Evolutionary conservation across 352 stramenopile genomes (phyloP).

Genomic region (Phytophthora litchii): DNA sequence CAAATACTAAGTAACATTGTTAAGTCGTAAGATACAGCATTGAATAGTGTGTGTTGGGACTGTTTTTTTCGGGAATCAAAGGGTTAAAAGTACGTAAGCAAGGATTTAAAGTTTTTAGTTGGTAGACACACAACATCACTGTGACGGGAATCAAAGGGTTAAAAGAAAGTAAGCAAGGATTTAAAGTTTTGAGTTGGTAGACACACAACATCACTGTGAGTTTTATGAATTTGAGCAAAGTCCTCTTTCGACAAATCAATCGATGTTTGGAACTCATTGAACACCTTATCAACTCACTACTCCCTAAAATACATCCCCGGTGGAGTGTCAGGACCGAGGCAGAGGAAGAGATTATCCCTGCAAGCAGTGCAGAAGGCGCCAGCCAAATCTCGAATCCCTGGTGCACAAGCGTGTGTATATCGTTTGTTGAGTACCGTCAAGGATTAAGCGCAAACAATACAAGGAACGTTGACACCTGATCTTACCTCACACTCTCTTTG

Average conservation of each 20-base stretch:
- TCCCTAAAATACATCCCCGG: no score
- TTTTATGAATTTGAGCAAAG: slow-evolving; percentile 5
- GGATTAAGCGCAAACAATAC: background rate
- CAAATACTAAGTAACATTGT: no score
- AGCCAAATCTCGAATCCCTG: background rate
- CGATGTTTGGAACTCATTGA: slow-evolving; percentile 7
- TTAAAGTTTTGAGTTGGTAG: background rate
- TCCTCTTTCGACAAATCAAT: background rate
- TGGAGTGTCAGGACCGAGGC: no score
- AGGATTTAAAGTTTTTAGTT: background rate
- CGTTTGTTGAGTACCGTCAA: background rate
- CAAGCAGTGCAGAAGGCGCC: background rate
- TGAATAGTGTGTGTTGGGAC: no score
- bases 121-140: background rate
- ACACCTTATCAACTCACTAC: background rate
- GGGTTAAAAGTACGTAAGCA: no score
- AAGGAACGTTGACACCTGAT: background rate
- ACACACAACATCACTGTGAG: background rate
- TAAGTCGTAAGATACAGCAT: no score
- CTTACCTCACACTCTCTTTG: background rate
- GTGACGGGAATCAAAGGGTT: background rate
- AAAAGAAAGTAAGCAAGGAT: no score
- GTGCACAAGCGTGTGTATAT: background rate
- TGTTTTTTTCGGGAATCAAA: no score
- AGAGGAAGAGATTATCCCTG: background rate